Evolutionary conservation across 2,329 filamentous ascomycete species (phyloP).

Genomic region (Aspergillus jensenii): DNA sequence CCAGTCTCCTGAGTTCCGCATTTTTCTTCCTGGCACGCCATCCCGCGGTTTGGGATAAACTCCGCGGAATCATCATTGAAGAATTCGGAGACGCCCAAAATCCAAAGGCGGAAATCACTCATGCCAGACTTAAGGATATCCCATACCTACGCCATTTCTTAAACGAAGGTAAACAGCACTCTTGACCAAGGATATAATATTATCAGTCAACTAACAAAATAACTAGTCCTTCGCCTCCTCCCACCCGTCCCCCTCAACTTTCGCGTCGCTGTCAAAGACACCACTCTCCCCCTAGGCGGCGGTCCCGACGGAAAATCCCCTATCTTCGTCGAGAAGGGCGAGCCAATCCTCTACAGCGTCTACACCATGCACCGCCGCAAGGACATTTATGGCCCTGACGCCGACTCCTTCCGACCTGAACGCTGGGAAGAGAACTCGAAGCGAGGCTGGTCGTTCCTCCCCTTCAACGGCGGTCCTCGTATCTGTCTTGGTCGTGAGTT

Average conservation of each 20-base stretch:
- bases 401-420: constrained; percentile 49
- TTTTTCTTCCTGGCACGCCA: constrained; percentile 50
- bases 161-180: constrained; percentile 32
- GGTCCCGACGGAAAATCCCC: constrained; percentile 61
- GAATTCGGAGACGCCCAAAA: constrained; percentile 44
- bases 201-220: constrained; percentile 2
- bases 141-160: constrained; percentile 41
- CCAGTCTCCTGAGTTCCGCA: constrained; percentile 43
- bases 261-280: constrained; percentile 42
- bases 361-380: constrained; percentile 71
- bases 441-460: constrained; percentile 39
- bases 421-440: constrained; percentile 46
- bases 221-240: constrained; percentile 42
- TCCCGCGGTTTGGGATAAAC: constrained; percentile 34
- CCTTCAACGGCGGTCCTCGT: constrained; percentile 40
- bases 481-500: constrained; percentile 43
- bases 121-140: constrained; percentile 43
- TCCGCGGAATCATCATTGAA: constrained; percentile 36
- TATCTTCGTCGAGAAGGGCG: constrained; percentile 65
- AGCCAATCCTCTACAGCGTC: constrained; percentile 64
- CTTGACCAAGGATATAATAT: neutral
- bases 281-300: constrained; percentile 52
- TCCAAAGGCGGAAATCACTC: constrained; percentile 41
- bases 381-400: constrained; percentile 48
- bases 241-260: constrained; percentile 49